Evolutionary conservation across 129 eudicot species (phyloP), one percentile per base, ranked within the genome.

Genomic region (Flaveria bidentis): DNA sequence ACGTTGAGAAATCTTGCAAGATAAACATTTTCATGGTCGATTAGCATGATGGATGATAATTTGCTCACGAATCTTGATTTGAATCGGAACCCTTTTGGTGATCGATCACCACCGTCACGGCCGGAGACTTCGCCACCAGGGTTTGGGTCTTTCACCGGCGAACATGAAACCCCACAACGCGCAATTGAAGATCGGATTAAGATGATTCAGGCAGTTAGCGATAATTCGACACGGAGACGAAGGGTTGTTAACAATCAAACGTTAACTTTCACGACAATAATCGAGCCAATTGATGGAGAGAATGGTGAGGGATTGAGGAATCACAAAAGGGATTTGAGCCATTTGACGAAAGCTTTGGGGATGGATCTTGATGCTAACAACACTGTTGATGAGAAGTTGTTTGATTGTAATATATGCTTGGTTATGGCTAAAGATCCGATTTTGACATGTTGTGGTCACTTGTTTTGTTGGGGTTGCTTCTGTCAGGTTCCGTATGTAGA

Each of bases 361-460:
- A 75, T 85, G 84, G 89, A 82, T 72, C 28, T 55, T 30, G 79
- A 86, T 39, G 73, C 39, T 30, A 30, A 55, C 17, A 1, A 12
- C n/a, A 4, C 6, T 28, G 18, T 30, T 76, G 69, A 65, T 23
- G 87, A 72, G 66, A 73, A 50, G n/a, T 71, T 77, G 53, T 89
- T 41, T 77, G 94, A 89, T 71, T 89, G 94, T 65, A 82, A 84
- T 56, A 68, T 86, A 41, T 89, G 91, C 25, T 77, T 84, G 26
- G 74, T 72, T 20, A 63, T 75, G 69, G 87, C 88, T 0, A 80
- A 26, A 46, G 86, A 84, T 47, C 94, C 90, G 23, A 57, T 86
- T 50, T 80, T 89, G 81, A 89, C 94, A 5, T 80, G 87, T 71
- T 89, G 94, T 69, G 94, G 95, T 47, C 91, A 89, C 73, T 82